Evolutionary conservation across 768 basidiomycete species (phyloP).

Genomic region (Rhodotorula sphaerocarpa): DNA sequence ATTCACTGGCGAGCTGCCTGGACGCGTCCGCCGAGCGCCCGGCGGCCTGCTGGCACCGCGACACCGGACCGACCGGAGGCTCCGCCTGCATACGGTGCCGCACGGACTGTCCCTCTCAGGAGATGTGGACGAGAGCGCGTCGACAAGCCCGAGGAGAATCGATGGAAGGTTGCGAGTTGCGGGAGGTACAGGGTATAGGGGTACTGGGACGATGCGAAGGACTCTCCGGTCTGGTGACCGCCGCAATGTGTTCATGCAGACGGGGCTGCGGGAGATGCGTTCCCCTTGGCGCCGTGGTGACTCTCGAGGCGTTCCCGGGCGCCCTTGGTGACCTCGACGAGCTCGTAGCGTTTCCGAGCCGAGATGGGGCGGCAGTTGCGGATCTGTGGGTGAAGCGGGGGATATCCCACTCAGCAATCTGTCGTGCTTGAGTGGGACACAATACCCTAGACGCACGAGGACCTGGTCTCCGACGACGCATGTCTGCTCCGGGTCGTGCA

Average conservation of each 20-base stretch:
- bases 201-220: too few species aligned
- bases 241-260: neutral
- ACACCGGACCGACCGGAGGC: too few species aligned
- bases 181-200: neutral
- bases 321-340: slow-evolving; percentile 25
- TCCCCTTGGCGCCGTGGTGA: slow-evolving; percentile 1
- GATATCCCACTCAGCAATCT: neutral
- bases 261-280: neutral
- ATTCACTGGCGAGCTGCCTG: too few species aligned
- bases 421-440: neutral
- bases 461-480: slow-evolving; percentile 31
- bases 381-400: neutral
- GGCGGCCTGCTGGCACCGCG: too few species aligned
- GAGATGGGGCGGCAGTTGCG: slow-evolving; percentile 35
- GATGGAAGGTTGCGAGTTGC: neutral
- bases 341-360: slow-evolving; percentile 32
- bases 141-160: neutral
- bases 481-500: slow-evolving; percentile 24
- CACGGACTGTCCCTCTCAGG: too few species aligned
- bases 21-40: too few species aligned
- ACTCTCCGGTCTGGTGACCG: too few species aligned
- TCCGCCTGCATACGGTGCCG: too few species aligned
- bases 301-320: slow-evolving; percentile 11
- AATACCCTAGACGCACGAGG: slow-evolving; percentile 1
- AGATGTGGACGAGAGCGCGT: too few species aligned